These are phyloP conservation scores for Apiospora sp. DNA, from an alignment of 2,329 filamentous ascomycete species.

Conservation along the genomic window DNA sequence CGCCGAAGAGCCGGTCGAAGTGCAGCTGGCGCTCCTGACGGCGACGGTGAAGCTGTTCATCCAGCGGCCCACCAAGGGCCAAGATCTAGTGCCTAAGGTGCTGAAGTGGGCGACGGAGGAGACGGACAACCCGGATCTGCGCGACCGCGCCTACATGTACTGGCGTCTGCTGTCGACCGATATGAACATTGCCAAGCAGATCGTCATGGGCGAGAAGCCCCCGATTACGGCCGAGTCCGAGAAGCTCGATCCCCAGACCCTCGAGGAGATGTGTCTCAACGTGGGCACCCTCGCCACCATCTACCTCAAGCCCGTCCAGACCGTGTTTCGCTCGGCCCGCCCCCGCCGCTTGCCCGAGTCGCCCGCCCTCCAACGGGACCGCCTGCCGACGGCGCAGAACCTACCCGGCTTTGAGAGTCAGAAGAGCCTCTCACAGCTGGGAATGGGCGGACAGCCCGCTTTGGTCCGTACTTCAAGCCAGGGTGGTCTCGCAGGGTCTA, in stretches of 20 bases:
- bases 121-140: slow-evolving; percentile 97
- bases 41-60: slow-evolving; percentile 99
- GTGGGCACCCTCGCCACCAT: slow-evolving; percentile 96
- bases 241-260: slow-evolving; percentile 85
- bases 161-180: slow-evolving; percentile 96
- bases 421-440: slow-evolving; percentile 68
- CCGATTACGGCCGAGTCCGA: slow-evolving; percentile 96
- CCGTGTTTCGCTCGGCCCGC: slow-evolving; percentile 90
- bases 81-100: slow-evolving; percentile 91
- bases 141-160: slow-evolving; percentile 98
- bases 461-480: slow-evolving; percentile 51
- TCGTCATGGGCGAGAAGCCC: slow-evolving; percentile 98
- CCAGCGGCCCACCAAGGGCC: slow-evolving; percentile 92
- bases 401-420: slow-evolving; percentile 58
- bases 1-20: slow-evolving; percentile 92
- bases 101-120: slow-evolving; percentile 99
- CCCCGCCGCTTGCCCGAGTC: slow-evolving; percentile 81
- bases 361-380: slow-evolving; percentile 82
- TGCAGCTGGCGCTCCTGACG: slow-evolving; percentile 91
- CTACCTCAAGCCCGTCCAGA: slow-evolving; percentile 96
- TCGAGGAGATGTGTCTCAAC: slow-evolving; percentile 97
- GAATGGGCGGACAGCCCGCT: slow-evolving; percentile 59
- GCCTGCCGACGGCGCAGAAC: slow-evolving; percentile 65
- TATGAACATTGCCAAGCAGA: slow-evolving; percentile 81
- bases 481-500: slow-evolving; percentile 33